These are phyloP conservation scores for Botrytis hyacinthi DNA, from an alignment of 2,329 filamentous ascomycete species.

Conservation along the genomic window DNA sequence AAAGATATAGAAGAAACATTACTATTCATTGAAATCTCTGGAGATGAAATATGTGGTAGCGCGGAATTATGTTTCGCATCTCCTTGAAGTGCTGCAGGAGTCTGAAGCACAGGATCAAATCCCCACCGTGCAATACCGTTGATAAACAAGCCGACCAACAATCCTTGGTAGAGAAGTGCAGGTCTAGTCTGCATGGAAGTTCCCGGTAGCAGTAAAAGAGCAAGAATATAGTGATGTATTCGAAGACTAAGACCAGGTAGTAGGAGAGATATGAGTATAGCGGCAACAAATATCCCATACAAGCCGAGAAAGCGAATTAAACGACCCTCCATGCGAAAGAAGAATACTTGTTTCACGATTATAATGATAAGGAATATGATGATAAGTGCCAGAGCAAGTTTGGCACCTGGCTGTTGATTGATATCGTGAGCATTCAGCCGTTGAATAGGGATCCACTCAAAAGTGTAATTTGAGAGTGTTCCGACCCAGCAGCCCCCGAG, in stretches of 20 bases:
- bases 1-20: conserved; percentile 43
- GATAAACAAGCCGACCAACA: conserved; percentile 87
- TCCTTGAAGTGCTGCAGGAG: conserved; percentile 67
- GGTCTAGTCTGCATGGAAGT: conserved; percentile 86
- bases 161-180: conserved; percentile 80
- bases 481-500: conserved; percentile 89
- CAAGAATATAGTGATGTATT: conserved; percentile 94
- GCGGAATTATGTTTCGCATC: conserved; percentile 62
- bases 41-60: conserved; percentile 54
- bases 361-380: conserved; percentile 68
- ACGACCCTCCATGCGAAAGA: conserved; percentile 80
- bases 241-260: conserved; percentile 78
- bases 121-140: conserved; percentile 95
- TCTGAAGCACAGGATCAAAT: conserved; percentile 86
- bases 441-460: conserved; percentile 89
- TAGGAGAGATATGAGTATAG: conserved; percentile 67
- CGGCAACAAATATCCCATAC: conserved; percentile 65
- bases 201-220: conserved; percentile 80
- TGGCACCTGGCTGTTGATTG: conserved; percentile 82
- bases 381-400: conserved; percentile 76
- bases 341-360: conserved; percentile 74
- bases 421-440: conserved; percentile 90
- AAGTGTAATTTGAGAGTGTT: conserved; percentile 89
- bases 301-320: conserved; percentile 74
- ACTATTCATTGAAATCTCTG: conserved; percentile 50